phyloP scores from a whole-genome alignment of 192 early-diverging fungal species.

The Coemansia sp. region DNA sequence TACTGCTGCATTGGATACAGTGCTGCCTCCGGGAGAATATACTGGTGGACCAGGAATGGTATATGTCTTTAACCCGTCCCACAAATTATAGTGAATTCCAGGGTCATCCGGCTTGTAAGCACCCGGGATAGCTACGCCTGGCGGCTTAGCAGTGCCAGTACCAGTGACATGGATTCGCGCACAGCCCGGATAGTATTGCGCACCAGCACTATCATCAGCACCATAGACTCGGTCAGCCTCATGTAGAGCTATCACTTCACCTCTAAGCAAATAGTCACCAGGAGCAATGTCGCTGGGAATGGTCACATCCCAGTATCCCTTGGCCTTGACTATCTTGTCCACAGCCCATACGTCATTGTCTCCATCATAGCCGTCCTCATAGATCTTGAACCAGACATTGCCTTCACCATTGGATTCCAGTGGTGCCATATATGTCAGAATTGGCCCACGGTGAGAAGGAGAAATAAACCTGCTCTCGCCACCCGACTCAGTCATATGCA shows the following conservation, averaged over 20 bases:
- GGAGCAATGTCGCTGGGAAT: constrained; percentile 23
- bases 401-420: constrained; percentile 12
- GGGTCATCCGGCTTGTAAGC: constrained; percentile 19
- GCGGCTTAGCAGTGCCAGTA: constrained; percentile 7
- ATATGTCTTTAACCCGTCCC: constrained; percentile 3
- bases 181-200: constrained; percentile 21
- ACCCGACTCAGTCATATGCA: constrained; percentile 10
- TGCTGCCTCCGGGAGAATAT: constrained; percentile 2
- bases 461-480: neutral
- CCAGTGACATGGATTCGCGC: constrained; percentile 10
- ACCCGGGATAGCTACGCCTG: constrained; percentile 18
- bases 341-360: constrained; percentile 24
- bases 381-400: constrained; percentile 36
- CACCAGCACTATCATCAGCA: neutral
- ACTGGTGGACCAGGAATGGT: constrained; percentile 12
- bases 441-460: constrained; percentile 17
- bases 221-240: constrained; percentile 6
- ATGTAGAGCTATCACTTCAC: constrained; percentile 27
- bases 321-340: constrained; percentile 12
- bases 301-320: constrained; percentile 18
- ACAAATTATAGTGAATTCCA: constrained; percentile 10
- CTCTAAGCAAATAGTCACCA: constrained; percentile 23
- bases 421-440: constrained; percentile 24
- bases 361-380: constrained; percentile 22
- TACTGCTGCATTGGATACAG: too few relatives aligned